Evolutionary conservation across 306 rosid genomes (phyloP).

Genomic region (Rosa chinensis): DNA sequence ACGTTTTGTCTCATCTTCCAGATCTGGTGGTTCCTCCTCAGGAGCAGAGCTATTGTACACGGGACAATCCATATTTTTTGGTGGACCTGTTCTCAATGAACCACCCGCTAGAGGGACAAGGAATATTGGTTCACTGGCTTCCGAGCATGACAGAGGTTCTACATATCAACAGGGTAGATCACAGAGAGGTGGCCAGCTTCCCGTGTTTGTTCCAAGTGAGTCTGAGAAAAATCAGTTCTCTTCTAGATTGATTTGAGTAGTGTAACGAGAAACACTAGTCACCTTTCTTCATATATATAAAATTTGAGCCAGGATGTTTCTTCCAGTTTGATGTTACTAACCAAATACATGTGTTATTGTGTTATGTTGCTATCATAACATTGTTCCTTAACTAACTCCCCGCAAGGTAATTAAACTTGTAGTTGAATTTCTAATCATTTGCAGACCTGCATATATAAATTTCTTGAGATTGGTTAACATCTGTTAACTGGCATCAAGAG

Average conservation of each 20-base stretch:
- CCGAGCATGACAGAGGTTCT: constrained; percentile 44
- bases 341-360: too few relatives aligned
- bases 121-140: constrained; percentile 38
- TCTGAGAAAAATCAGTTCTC: constrained; percentile 53
- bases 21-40: constrained; percentile 41
- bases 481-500: too few relatives aligned
- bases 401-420: too few relatives aligned
- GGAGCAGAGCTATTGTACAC: constrained; percentile 63
- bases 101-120: constrained; percentile 43
- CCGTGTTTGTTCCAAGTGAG: constrained; percentile 70
- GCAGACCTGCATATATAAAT: too few relatives aligned
- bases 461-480: too few relatives aligned
- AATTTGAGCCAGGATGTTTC: constrained; percentile 7
- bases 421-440: too few relatives aligned
- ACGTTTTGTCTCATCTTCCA: constrained; percentile 62
- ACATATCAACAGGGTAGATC: constrained; percentile 59
- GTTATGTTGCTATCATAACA: too few relatives aligned
- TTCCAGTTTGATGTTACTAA: neutral
- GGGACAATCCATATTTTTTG: constrained; percentile 73
- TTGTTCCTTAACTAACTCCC: neutral
- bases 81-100: constrained; percentile 68
- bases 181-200: constrained; percentile 66
- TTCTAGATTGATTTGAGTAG: constrained; percentile 18
- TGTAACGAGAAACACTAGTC: neutral
- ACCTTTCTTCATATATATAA: neutral